These are phyloP conservation scores for Cylindrodendrum hubeiense DNA, from an alignment of 2,329 filamentous ascomycete species.

Conservation along the genomic window DNA sequence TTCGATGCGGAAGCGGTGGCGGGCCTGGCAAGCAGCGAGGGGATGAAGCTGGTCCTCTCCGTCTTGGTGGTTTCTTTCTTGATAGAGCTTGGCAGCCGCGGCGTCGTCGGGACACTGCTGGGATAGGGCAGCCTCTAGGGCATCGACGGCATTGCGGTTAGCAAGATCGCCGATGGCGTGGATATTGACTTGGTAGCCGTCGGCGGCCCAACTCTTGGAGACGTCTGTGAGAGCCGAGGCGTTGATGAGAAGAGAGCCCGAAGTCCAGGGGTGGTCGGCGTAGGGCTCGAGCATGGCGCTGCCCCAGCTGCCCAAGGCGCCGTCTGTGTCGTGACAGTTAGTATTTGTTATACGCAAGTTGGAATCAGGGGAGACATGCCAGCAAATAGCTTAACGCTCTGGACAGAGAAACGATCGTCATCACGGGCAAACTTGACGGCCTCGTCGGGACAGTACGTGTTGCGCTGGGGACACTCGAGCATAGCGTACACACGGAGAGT, in stretches of 20 bases:
- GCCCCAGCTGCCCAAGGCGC: conserved; percentile 78
- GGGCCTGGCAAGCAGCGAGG: conserved; percentile 64
- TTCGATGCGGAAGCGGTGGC: conserved; percentile 74
- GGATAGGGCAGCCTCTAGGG: conserved; percentile 69
- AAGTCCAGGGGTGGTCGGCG: conserved; percentile 70
- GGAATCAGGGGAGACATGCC: conserved; percentile 54
- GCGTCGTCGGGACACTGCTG: conserved; percentile 60
- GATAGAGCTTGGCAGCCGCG: conserved; percentile 27
- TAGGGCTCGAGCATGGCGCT: conserved; percentile 80
- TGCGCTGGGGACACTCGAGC: conserved; percentile 74
- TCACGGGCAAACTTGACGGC: conserved; percentile 57
- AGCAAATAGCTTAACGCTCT: conserved; percentile 77
- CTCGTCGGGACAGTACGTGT: conserved; percentile 70
- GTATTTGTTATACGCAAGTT: not conserved
- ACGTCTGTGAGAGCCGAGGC: conserved; percentile 67
- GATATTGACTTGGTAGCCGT: conserved; percentile 77
- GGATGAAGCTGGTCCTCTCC: conserved; percentile 30
- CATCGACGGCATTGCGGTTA: conserved; percentile 73
- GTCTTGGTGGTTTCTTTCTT: conserved; percentile 1
- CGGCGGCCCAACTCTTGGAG: conserved; percentile 68
- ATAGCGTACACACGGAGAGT: conserved; percentile 76
- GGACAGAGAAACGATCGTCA: conserved; percentile 66
- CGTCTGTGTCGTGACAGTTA: conserved; percentile 59
- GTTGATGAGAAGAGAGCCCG: conserved; percentile 76
- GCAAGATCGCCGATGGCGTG: conserved; percentile 80